phyloP scores from a whole-genome alignment of 345 rosid genomes.

The Aurinia saxatilis region DNA sequence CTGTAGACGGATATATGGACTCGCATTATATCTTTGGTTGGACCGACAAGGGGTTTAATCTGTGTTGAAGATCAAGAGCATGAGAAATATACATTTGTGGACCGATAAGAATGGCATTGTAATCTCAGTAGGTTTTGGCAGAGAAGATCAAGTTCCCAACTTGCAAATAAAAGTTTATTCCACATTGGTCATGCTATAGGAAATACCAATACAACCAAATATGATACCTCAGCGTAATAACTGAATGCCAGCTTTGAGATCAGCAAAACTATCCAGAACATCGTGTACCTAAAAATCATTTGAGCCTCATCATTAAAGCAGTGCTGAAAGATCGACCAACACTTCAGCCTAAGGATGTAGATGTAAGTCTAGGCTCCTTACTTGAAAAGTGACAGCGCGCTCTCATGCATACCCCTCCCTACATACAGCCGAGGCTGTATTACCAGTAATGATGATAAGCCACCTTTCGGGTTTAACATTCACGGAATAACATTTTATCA shows the following conservation, averaged over 20 bases:
- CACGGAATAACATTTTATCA: background rate
- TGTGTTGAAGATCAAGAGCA: slow-evolving; percentile 18
- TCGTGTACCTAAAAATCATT: slow-evolving; percentile 41
- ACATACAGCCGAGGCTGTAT: slow-evolving; percentile 49
- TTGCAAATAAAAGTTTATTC: background rate
- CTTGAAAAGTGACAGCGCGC: slow-evolving; percentile 41
- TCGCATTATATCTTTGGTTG: slow-evolving; percentile 51
- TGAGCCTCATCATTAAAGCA: background rate
- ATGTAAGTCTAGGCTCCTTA: slow-evolving; percentile 22
- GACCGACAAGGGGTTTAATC: slow-evolving; percentile 58
- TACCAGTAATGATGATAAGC: slow-evolving; percentile 13
- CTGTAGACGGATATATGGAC: slow-evolving; percentile 29
- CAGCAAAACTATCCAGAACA: slow-evolving; percentile 52
- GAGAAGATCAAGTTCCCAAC: slow-evolving; percentile 3
- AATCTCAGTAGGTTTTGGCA: slow-evolving; percentile 1
- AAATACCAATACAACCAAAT: background rate
- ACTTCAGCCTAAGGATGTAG: background rate
- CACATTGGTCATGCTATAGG: background rate
- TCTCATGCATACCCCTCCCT: slow-evolving; percentile 66
- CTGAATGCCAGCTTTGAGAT: slow-evolving; percentile 51
- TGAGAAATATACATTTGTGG: background rate
- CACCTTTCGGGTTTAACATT: slow-evolving; percentile 6
- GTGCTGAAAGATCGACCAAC: background rate
- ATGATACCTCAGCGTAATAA: slow-evolving; percentile 50
- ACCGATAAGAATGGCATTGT: background rate